Conservation (phyloP, 306 rosid genomes). For the Quillaja saponaria region DNA sequence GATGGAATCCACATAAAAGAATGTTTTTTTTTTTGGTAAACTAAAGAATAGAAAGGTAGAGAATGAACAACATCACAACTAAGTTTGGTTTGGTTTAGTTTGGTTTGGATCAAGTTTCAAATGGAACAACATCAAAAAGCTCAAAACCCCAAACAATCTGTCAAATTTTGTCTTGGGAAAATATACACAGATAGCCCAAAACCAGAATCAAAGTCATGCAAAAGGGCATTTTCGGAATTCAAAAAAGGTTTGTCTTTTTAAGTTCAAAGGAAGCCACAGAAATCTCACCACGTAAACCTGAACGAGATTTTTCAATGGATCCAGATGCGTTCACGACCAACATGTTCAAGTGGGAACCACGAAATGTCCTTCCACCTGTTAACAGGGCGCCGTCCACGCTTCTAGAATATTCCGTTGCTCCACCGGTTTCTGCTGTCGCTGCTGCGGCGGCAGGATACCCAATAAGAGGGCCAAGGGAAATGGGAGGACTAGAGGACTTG, state of each 20-base stretch:
- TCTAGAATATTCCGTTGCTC: slow-evolving; percentile 41
- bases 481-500: slow-evolving; percentile 74
- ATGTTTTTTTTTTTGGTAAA: too few species aligned
- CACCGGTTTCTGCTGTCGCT: slow-evolving; percentile 7
- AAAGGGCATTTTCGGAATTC: slow-evolving; percentile 52
- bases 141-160: background rate
- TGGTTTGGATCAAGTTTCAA: background rate
- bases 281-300: too few species aligned
- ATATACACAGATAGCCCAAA: too few species aligned
- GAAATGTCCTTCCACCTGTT: slow-evolving; percentile 39
- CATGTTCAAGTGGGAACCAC: slow-evolving; percentile 90
- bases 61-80: too few species aligned
- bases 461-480: slow-evolving; percentile 36
- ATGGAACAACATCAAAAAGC: slow-evolving; percentile 8
- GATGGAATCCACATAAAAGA: too few species aligned
- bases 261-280: slow-evolving; percentile 23
- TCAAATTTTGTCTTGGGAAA: slow-evolving; percentile 32
- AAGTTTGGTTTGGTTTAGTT: too few species aligned
- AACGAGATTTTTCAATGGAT: too few species aligned
- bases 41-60: too few species aligned
- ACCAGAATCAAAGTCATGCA: slow-evolving; percentile 5
- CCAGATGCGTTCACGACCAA: slow-evolving; percentile 73
- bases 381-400: slow-evolving; percentile 28
- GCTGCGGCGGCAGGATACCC: slow-evolving; percentile 2
- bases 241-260: background rate